A percentile compares a stretch with the other conserved stretches of the same genome.
These are phyloP conservation scores for Cladosporium colombiae DNA, from an alignment of 2,329 filamentous ascomycete genomes.

Conservation along the genomic window DNA sequence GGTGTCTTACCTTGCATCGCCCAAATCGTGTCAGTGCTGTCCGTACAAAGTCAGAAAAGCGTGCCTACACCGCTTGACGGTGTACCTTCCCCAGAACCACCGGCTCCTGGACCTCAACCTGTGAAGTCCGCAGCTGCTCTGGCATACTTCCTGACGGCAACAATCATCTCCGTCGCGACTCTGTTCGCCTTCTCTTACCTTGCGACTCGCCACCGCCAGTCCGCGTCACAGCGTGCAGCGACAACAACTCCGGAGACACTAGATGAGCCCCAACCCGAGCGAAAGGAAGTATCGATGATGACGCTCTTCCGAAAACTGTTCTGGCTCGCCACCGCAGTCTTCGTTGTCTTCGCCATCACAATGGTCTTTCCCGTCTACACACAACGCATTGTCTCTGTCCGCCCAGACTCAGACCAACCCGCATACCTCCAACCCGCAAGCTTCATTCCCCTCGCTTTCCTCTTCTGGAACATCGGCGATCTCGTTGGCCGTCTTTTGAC, in stretches of 20 bases:
- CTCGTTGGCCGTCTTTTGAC: conserved; percentile 73
- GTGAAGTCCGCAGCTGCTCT: conserved; percentile 72
- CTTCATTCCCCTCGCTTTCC: conserved; percentile 87
- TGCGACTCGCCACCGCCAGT: conserved; percentile 45
- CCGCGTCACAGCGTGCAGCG: conserved; percentile 6
- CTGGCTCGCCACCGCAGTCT: conserved; percentile 75
- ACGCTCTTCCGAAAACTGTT: conserved; percentile 74
- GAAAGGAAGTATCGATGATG: conserved; percentile 59
- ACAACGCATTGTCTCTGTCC: conserved; percentile 47
- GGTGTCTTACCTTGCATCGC: conserved; percentile 86
- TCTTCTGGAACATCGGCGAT: conserved; percentile 93
- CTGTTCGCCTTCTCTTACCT: conserved; percentile 76
- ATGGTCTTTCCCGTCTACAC: conserved; percentile 98
- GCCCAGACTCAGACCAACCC: conserved; percentile 46
- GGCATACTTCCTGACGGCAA: conserved; percentile 87
- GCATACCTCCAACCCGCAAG: conserved; percentile 68
- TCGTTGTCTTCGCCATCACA: conserved; percentile 76
- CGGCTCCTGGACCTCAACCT: conserved; percentile 36
- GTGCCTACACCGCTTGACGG: conserved; percentile 24
- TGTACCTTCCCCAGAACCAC: conserved; percentile 14
- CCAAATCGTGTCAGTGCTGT: conserved; percentile 80
- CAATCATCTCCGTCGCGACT: conserved; percentile 68
- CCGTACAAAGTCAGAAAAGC: conserved; percentile 47
- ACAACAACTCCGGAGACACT: conserved; percentile 17
- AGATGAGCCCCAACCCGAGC: conserved; percentile 39